These are phyloP conservation scores for Linum lewisii DNA, from an alignment of 345 rosid species.

Conservation along the genomic window DNA sequence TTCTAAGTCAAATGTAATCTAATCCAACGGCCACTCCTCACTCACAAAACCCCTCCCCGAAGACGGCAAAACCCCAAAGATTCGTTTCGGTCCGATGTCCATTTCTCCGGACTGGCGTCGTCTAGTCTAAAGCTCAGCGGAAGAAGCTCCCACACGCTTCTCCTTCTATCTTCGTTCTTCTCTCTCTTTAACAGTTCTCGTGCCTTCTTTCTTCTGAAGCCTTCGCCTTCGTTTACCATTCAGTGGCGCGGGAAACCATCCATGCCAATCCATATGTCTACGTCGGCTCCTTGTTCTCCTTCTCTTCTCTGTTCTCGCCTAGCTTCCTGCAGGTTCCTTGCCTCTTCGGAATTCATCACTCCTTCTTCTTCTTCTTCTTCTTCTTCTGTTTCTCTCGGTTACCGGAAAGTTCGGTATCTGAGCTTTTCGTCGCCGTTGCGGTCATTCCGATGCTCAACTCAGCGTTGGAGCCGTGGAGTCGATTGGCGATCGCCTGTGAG, in stretches of 20 bases:
- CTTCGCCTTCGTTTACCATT: neutral
- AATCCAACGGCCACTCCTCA: neutral
- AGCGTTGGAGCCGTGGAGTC: neutral
- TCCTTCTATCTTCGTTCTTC: neutral
- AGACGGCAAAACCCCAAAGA: neutral
- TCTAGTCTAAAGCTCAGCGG: neutral
- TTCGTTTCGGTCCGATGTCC: too few relatives aligned
- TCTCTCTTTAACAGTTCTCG: neutral
- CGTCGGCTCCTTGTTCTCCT: slow-evolving; percentile 9
- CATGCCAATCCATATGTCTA: neutral
- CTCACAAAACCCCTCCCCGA: neutral
- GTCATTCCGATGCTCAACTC: neutral
- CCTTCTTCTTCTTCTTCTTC: neutral
- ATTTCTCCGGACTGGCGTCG: neutral
- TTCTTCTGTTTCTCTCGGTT: neutral
- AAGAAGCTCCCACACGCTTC: neutral
- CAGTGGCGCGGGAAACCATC: neutral
- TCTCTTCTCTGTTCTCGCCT: slow-evolving; percentile 5
- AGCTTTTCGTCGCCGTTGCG: neutral
- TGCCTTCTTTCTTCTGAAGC: neutral
- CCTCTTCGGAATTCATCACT: neutral
- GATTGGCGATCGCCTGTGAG: neutral
- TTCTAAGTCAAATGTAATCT: neutral
- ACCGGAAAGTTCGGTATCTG: neutral
- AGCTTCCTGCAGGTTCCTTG: slow-evolving; percentile 6